Evolutionary conservation across 1,139 yeast species (phyloP).

Genomic region (Yamadazyma pseudoaaseri): DNA sequence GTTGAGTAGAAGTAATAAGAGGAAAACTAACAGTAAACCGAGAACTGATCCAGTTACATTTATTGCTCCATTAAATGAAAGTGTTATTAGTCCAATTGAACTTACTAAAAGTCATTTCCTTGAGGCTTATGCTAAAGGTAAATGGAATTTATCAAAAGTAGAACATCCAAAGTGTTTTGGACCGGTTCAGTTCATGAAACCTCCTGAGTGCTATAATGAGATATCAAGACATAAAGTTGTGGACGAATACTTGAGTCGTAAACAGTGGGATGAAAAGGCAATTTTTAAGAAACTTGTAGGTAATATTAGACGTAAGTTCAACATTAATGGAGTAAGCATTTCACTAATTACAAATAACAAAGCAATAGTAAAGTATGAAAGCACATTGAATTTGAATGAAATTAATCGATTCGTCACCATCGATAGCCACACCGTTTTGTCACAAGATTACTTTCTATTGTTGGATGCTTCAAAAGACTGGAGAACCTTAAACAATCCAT

Average conservation of each 20-base stretch:
- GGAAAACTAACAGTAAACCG: background rate
- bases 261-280: constrained; percentile 51
- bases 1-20: constrained; percentile 9
- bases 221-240: constrained; percentile 40
- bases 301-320: constrained; percentile 33
- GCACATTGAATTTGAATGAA: constrained; percentile 44
- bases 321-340: constrained; percentile 53
- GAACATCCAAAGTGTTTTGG: constrained; percentile 55
- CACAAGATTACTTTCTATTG: constrained; percentile 51
- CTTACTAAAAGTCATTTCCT: constrained; percentile 60
- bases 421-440: constrained; percentile 66
- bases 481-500: constrained; percentile 60
- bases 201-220: constrained; percentile 59
- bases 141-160: constrained; percentile 54
- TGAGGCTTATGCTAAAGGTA: constrained; percentile 60
- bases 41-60: constrained; percentile 7
- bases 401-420: constrained; percentile 57
- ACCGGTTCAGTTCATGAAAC: constrained; percentile 49
- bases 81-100: constrained; percentile 27
- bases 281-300: constrained; percentile 40
- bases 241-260: constrained; percentile 34
- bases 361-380: constrained; percentile 50
- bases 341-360: constrained; percentile 51
- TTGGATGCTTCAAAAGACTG: constrained; percentile 65
- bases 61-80: constrained; percentile 22